Base-by-base conservation (phyloP, 768 basidiomycete genomes). In the Boletus pseudo-olivaceus region DNA sequence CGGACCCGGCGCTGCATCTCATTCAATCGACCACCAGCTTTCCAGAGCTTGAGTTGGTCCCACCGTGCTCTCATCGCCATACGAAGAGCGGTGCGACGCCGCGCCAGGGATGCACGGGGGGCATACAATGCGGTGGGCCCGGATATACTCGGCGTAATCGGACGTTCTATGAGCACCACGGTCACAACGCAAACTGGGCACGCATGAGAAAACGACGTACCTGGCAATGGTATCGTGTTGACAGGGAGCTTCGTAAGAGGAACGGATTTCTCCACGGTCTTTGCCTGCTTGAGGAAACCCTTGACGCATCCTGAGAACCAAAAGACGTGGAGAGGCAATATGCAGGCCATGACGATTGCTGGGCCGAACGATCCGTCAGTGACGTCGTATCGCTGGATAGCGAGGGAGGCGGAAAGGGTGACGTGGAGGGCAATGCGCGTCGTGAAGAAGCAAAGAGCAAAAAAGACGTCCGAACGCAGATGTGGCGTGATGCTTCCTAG, bases 261-360 rank as follows among this genome's bases (percentile, higher is more conserved):
- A 6, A 29, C 42, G 6, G 57, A 1, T 43, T 48, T 57, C 42
- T 51, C 35, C 6, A 10, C 33, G 7, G 19, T 9, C 35, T 62
- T 60, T 12, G 60, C 62, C 3, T 74, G 65, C 57, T 73, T 72
- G 35, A 76, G 32, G 56, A 82, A 78, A 1, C 81, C 80, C 54
- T 70, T 72, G 42, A 84, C 27, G 51, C 78, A 82, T 11, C 77
- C 77, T 2, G 58, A 48, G 67, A 84, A 83, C 83, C 83, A 84
- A 35, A 72, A 60, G 2, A 73, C 75, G 56, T 84, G 83, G 45
- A 84, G 64, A 9, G 79, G 76, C 34, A 81, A 72, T 27, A 81
- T 75, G 44, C 65, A 54, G 7, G 63, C 56, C 50, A 81, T 69
- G 49, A 81, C 55, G 29, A 68, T 56, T 0, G 70, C 66, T 1